Conservation (phyloP, 2,329 filamentous ascomycete species). For the Venturia oleaginea region DNA sequence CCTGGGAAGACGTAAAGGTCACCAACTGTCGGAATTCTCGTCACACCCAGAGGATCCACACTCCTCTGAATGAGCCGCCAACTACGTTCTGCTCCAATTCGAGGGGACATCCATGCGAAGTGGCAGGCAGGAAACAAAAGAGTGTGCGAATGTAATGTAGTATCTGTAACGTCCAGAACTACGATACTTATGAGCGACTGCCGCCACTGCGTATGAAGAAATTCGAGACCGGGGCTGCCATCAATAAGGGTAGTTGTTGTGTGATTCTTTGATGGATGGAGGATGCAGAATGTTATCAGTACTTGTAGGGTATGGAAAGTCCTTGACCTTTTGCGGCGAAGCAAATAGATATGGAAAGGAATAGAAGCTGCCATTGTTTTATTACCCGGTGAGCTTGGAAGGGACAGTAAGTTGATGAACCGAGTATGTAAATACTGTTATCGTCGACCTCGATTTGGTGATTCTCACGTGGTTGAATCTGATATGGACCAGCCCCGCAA, state of each 20-base stretch:
- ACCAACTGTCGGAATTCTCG: neutral
- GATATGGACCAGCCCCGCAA: too few species aligned
- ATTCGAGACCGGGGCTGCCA: neutral
- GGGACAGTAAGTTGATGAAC: too few species aligned
- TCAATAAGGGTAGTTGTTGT: neutral
- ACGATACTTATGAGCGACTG: neutral
- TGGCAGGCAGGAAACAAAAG: neutral
- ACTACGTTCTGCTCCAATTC: neutral
- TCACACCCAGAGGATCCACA: neutral
- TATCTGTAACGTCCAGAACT: neutral
- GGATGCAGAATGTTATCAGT: too few species aligned
- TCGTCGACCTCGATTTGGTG: too few species aligned
- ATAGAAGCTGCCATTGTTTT: too few species aligned
- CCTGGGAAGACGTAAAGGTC: neutral
- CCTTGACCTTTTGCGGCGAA: too few species aligned
- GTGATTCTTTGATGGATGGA: neutral
- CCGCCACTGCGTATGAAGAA: neutral
- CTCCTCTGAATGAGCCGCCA: neutral
- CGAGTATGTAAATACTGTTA: too few species aligned
- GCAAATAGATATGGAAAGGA: too few species aligned
- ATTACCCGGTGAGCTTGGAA: too few species aligned
- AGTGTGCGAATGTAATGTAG: neutral
- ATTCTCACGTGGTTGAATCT: too few species aligned
- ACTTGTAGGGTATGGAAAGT: too few species aligned
- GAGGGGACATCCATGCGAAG: neutral